These are phyloP conservation scores for Phyllachora maydis DNA, from an alignment of 2,329 filamentous ascomycete genomes.

Conservation along the genomic window DNA sequence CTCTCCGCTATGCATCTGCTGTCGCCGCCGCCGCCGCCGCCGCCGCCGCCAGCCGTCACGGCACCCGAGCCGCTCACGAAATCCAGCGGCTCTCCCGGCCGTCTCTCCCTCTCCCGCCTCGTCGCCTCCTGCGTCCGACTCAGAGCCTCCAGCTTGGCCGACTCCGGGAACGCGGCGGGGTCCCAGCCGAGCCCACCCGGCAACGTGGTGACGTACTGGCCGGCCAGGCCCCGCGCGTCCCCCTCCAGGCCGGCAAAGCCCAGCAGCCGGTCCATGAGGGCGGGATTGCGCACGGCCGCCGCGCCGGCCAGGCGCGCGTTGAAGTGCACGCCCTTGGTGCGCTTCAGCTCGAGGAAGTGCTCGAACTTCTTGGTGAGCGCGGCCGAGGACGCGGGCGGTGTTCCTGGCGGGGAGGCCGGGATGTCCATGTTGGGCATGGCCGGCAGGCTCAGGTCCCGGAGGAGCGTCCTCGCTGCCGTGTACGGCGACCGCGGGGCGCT, in stretches of 20 bases:
- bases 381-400: constrained; percentile 19
- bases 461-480: constrained; percentile 37
- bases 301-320: constrained; percentile 52
- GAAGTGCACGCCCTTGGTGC: constrained; percentile 52
- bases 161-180: constrained; percentile 29
- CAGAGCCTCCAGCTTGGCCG: constrained; percentile 29
- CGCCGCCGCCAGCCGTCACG: too few species aligned
- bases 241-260: constrained; percentile 33
- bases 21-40: too few species aligned
- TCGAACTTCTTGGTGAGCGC: constrained; percentile 44
- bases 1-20: too few species aligned
- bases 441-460: constrained; percentile 57
- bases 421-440: constrained; percentile 52
- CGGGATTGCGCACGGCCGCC: constrained; percentile 49
- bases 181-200: constrained; percentile 35
- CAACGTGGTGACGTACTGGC: constrained; percentile 47
- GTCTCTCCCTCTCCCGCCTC: too few species aligned
- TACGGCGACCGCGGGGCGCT: constrained; percentile 38
- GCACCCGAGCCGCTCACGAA: too few species aligned
- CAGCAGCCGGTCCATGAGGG: constrained; percentile 51
- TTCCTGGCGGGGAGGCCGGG: constrained; percentile 49
- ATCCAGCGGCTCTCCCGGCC: too few species aligned
- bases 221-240: constrained; percentile 14
- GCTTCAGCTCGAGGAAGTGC: constrained; percentile 56
- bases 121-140: constrained; percentile 25